Evolutionary conservation across 1,284 basidiomycete species (phyloP), one percentile per base, ranked within the genome.

Genomic region (Schizophyllum commune): DNA sequence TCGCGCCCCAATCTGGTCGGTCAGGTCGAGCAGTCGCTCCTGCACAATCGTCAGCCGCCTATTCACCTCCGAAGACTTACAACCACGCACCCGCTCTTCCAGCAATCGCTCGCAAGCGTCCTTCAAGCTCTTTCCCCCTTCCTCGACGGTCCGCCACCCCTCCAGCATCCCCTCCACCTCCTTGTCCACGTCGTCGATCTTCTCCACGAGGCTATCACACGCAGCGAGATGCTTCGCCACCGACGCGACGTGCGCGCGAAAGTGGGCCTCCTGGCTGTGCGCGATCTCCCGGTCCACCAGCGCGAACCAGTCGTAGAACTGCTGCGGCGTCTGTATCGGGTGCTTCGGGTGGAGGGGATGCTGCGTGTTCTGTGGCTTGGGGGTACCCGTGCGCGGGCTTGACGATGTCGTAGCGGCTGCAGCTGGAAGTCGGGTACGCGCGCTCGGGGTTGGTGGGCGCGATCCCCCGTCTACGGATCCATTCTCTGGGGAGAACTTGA

Each of bases 231-330:
- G 87, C 19, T 83, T 83, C 0, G 84, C 77, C 15, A 97, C 84
- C 64, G 83, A 83, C 5, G 83, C 83, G 20, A 95, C 81, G 72
- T 96, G 91, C 1, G 88, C 85, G 51, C 92, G 82, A 71, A 96
- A 96, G 69, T 94, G 88, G 3, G 91, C 85, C 69, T 97, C 95
- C 69, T 96, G 94, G 64, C 90, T 91, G 68, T 94, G 91, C 13
- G 94, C 89, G 33, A 96, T 91, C 1, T 89, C 89, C 19, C 90
- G 81, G 65, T 96, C 93, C 58, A 97, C 86, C 51, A 89, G 79
- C 0, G 91, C 82, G 71, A 94, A 95, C 88, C 94, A 96, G 75
- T 97, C 95, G 69, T 95, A 93, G 74, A 97, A 96, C 67, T 96
- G 92, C 68, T 97, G 92, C 0, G 93, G 88, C 0, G 92, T 95